Base-by-base conservation (phyloP, 176 grass and related monocot genomes). In the Eremochloa ophiuroides region DNA sequence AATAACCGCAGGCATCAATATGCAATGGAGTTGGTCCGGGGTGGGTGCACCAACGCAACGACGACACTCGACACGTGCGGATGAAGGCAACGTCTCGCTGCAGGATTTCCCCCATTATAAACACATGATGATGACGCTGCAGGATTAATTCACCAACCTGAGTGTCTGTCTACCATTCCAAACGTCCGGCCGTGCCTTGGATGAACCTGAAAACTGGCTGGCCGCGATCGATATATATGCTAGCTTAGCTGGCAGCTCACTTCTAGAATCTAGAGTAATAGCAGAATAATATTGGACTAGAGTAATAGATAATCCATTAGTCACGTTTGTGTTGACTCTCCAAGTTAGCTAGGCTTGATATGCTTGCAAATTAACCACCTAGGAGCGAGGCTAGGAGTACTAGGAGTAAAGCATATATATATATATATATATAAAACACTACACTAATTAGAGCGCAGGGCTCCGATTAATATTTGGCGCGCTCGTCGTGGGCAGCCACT, bases 1-100 rank as follows among this genome's bases (percentile, higher is more conserved):
- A 69, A 5, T 28, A 68, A n/a, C 40, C 13, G 7, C 10, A 10
- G 27, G n/a, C 23, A 17, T 20, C n/a, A n/a, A n/a, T n/a, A n/a
- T n/a, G n/a, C n/a, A n/a, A 22, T 35, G 25, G 73, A 70, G 31
- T 63, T n/a, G 70, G 35, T 60, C 20, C 6, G 20, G 26, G 16
- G 71, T 65, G 20, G 85, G 42, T 77, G 62, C 79, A 77, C 23
- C 73, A 56, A 27, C 12, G 35, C n/a, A n/a, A n/a, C n/a, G n/a
- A 63, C 60, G 58, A 63, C 44, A 66, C 6, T 37, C 20, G 10
- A 87, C 33, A 71, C 79, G 64, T 75, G 79, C 53, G 23, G 4
- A 51, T 8, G 48, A 51, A 18, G 48, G 48, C 48, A 51, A 51
- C 48, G 48, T 22, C 48, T 12, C 17, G 48, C 2, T 51, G 18